phyloP scores from a whole-genome alignment of 345 rosid species.

The Hevea brasiliensis region DNA sequence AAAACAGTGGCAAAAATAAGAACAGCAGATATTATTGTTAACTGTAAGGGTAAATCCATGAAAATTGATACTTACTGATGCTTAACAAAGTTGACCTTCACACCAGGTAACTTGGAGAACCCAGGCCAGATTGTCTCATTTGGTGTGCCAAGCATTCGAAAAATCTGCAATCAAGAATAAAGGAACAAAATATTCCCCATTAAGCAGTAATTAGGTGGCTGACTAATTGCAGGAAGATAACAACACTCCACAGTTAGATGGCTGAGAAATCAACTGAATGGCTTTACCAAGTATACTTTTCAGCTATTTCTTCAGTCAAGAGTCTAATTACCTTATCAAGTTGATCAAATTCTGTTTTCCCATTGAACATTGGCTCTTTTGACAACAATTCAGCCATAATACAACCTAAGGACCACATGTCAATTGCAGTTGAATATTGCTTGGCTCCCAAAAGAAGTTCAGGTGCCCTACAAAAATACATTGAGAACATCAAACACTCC shows the following conservation, averaged over 20 bases:
- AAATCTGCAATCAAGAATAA: conserved; percentile 55
- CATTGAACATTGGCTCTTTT: conserved; percentile 87
- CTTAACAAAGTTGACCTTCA: conserved; percentile 96
- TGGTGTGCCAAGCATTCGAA: conserved; percentile 87
- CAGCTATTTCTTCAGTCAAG: background rate
- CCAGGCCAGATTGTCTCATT: conserved; percentile 98
- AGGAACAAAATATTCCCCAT: background rate
- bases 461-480: conserved; percentile 73
- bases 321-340: conserved; percentile 78
- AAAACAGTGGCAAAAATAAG: conserved; percentile 61
- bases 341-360: conserved; percentile 94
- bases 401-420: conserved; percentile 99
- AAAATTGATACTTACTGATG: conserved; percentile 74
- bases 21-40: conserved; percentile 31
- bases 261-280: background rate
- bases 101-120: conserved; percentile 89
- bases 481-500: background rate
- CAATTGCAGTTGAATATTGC: conserved; percentile 97
- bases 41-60: conserved; percentile 17
- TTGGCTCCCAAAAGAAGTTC: conserved; percentile 93
- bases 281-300: background rate
- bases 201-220: background rate
- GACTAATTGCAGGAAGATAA: conserved; percentile 2
- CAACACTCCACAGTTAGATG: background rate
- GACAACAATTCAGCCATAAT: conserved; percentile 94